A percentile compares a stretch with the other conserved stretches of the same genome.
These are phyloP conservation scores for Colletotrichum godetiae DNA, from an alignment of 2,329 filamentous ascomycete species.

Conservation along the genomic window DNA sequence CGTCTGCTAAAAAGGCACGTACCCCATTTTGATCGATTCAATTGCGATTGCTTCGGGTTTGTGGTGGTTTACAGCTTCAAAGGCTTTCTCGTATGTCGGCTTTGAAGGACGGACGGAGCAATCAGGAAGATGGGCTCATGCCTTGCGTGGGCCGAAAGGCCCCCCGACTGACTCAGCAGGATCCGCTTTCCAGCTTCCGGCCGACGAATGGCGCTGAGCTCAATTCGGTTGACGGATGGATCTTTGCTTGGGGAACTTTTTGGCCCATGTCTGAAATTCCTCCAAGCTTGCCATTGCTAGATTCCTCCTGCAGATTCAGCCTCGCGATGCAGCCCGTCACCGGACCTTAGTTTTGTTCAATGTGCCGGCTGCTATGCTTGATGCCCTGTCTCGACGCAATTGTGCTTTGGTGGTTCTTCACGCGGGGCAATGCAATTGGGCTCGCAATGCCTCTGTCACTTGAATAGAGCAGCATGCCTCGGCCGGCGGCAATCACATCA, in stretches of 20 bases:
- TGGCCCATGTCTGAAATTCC: background rate
- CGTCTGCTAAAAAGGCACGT: conserved; percentile 37
- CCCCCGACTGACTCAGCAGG: conserved; percentile 20
- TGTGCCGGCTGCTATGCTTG: conserved; percentile 29
- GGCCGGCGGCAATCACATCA: conserved; percentile 21
- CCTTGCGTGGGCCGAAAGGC: conserved; percentile 20
- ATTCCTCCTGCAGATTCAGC: background rate
- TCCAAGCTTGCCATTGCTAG: background rate
- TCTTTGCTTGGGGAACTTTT: conserved; percentile 7
- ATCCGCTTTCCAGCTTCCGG: background rate
- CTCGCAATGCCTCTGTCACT: conserved; percentile 37
- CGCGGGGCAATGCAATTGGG: conserved; percentile 38
- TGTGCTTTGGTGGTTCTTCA: conserved; percentile 9
- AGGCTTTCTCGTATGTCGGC: conserved; percentile 39
- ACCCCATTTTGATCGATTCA: conserved; percentile 54
- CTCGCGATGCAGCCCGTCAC: conserved; percentile 22
- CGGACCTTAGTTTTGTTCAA: background rate
- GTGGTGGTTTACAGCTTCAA: conserved; percentile 38
- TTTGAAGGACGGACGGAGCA: conserved; percentile 41
- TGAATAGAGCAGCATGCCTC: conserved; percentile 40
- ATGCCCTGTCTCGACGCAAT: background rate
- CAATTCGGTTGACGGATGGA: conserved; percentile 25
- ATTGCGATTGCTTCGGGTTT: conserved; percentile 39
- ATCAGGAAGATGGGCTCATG: conserved; percentile 33
- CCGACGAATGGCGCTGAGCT: conserved; percentile 20